A percentile compares a stretch with the other conserved stretches of the same genome.
These are phyloP conservation scores for Aspergillus sp. DNA, from an alignment of 2,329 filamentous ascomycete genomes.

Conservation along the genomic window DNA sequence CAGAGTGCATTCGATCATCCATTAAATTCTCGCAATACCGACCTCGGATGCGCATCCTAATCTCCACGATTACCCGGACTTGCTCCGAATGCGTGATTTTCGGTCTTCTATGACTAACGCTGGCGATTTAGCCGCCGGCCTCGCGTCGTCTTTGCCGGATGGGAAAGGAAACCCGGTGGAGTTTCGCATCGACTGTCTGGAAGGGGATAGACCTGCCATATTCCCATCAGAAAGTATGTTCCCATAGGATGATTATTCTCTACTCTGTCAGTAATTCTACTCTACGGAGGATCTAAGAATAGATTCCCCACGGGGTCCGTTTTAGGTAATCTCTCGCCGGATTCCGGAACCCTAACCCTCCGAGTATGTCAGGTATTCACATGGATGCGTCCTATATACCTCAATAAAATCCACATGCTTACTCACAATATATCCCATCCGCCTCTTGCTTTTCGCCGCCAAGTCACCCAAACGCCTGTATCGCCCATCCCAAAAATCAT, in stretches of 20 bases:
- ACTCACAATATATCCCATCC: too few relatives aligned
- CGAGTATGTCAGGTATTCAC: background rate
- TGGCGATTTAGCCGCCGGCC: background rate
- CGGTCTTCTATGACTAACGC: background rate
- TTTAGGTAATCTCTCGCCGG: conserved; percentile 10
- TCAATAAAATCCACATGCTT: too few relatives aligned
- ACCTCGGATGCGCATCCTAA: too few relatives aligned
- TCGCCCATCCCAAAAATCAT: background rate
- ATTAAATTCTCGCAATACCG: too few relatives aligned
- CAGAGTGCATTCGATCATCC: too few relatives aligned
- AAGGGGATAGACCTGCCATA: too few relatives aligned
- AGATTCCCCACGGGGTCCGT: conserved; percentile 13
- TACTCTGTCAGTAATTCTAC: too few relatives aligned
- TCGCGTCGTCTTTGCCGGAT: background rate
- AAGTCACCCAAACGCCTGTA: conserved; percentile 1
- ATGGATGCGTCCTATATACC: conserved; percentile 1
- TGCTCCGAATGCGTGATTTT: background rate
- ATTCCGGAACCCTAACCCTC: conserved; percentile 5
- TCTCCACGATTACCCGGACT: background rate
- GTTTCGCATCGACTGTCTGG: background rate
- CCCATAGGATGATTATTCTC: too few relatives aligned
- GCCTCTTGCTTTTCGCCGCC: too few relatives aligned
- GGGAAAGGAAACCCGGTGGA: background rate
- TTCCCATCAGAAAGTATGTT: too few relatives aligned
- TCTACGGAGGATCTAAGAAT: background rate